A percentile compares a stretch with the other conserved stretches of the same genome.
These are phyloP conservation scores for Rhipidocladum racemiflorum DNA, from an alignment of 176 grass and related monocot species.

Conservation along the genomic window DNA sequence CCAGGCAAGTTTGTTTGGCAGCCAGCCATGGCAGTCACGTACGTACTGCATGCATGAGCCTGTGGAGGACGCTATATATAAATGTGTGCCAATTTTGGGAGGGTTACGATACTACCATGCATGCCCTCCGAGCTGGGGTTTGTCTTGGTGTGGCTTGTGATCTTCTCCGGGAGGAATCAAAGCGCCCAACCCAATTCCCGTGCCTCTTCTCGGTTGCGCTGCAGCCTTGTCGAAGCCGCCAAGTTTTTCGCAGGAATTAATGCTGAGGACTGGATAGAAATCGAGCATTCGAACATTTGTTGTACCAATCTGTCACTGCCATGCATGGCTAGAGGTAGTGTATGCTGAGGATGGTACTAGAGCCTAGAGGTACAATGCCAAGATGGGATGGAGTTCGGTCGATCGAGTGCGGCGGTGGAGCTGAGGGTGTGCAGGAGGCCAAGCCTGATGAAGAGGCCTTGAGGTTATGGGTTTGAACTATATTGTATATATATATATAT, in stretches of 20 bases:
- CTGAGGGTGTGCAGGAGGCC: no score
- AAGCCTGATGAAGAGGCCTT: no score
- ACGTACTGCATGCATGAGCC: not conserved
- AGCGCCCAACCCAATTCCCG: no score
- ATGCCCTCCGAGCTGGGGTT: not conserved
- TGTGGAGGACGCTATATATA: not conserved
- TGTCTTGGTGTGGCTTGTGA: slow-evolving; percentile 11
- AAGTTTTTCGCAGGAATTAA: not conserved
- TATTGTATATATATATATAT: no score
- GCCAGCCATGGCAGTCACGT: no score
- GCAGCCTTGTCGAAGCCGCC: no score
- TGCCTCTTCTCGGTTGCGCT: not conserved
- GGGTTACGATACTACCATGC: not conserved
- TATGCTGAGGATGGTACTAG: no score
- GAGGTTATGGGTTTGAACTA: no score
- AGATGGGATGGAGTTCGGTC: no score
- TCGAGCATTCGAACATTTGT: not conserved
- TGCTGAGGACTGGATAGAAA: not conserved
- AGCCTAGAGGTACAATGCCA: no score
- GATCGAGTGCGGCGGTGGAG: no score
- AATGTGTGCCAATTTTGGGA: not conserved
- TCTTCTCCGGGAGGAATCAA: not conserved
- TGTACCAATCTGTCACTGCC: not conserved
- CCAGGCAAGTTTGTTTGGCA: not conserved
- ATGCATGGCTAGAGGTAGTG: no score